Base-by-base conservation (phyloP, 2,329 filamentous ascomycete species). In the Arachnopeziza araneosa region DNA sequence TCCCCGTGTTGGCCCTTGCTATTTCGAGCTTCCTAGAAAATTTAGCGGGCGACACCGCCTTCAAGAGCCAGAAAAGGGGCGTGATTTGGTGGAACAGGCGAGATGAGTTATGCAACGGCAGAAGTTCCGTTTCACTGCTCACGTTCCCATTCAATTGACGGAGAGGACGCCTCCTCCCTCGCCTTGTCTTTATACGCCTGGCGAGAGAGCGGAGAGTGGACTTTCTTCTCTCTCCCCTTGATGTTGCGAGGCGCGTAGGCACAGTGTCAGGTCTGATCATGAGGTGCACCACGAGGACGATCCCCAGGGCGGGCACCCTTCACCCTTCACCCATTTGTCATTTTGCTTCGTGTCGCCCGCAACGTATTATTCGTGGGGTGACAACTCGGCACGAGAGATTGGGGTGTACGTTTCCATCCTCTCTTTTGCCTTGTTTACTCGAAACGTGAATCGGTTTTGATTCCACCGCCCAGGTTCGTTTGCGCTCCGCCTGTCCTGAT, bases 81-180 rank as follows among this genome's bases (percentile, higher is more conserved):
- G 6, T 12, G 36, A 12, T 44, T 44, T 44, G 17, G 36, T 44
- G 36, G 12, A 14, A 2, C 12, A 44, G 36, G 36, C 36, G 36
- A 44, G 17, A 44, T 44, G 36, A 44, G 36, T 17, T 44, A 44
- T 44, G 26, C 26, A 9, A 5, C 26, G 26, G 26, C 9, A 44
- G 36, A 5, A 14, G 10, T 17, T 14, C 59, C 55, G 61, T 56
- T 56, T 60, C 32, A 5, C 50, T 54, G 54, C 24, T 60, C 64
- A 66, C 64, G 60, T 66, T 64, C 58, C 30, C 44, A 55, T 59
- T 64, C 64, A 60, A 66, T 66, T 64, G 64, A 59, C 54, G n/a
- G 57, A 55, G 59, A 66, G 55, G n/a, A 17, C 36, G 4, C 48
- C 19, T n/a, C 48, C 19, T 50, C 58, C 49, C 36, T 44, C 36